Percentiles rank a stretch among this genome's conserved stretches.
Evolutionary conservation across 345 rosid species (phyloP).

Genomic region (Heritiera littoralis): DNA sequence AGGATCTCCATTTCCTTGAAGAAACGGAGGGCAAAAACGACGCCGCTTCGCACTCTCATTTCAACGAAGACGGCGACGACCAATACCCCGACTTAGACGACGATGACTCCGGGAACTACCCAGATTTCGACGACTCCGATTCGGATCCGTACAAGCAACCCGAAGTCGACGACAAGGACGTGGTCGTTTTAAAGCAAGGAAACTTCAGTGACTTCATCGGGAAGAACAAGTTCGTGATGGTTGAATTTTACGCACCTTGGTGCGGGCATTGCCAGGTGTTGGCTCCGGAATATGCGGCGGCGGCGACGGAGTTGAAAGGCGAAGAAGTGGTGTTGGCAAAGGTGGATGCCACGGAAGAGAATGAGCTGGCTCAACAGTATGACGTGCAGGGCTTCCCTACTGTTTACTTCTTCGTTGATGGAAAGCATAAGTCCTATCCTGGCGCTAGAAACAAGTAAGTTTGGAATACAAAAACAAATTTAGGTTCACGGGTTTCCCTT

Average conservation of each 20-base stretch:
- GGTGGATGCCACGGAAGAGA: constrained; percentile 94
- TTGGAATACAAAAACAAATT: background rate
- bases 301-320: constrained; percentile 81
- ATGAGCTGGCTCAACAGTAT: constrained; percentile 75
- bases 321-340: constrained; percentile 73
- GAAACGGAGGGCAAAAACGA: constrained; percentile 29
- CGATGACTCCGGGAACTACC: constrained; percentile 37
- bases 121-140: constrained; percentile 64
- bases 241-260: constrained; percentile 99
- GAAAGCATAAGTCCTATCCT: constrained; percentile 76
- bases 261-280: constrained; percentile 96
- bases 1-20: constrained; percentile 84
- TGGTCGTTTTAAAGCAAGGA: constrained; percentile 71
- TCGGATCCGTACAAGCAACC: constrained; percentile 57
- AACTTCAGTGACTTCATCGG: constrained; percentile 71
- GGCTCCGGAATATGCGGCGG: constrained; percentile 98
- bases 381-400: constrained; percentile 92
- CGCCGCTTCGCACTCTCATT: constrained; percentile 21
- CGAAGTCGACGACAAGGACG: constrained; percentile 84
- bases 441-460: constrained; percentile 90
- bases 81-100: constrained; percentile 29
- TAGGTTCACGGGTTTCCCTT: background rate
- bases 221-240: constrained; percentile 79
- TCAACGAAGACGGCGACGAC: constrained; percentile 37
- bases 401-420: constrained; percentile 74